These are phyloP conservation scores for Spencermartinsiella ligniputridi DNA, from an alignment of 1,139 yeast genomes.

Conservation along the genomic window DNA sequence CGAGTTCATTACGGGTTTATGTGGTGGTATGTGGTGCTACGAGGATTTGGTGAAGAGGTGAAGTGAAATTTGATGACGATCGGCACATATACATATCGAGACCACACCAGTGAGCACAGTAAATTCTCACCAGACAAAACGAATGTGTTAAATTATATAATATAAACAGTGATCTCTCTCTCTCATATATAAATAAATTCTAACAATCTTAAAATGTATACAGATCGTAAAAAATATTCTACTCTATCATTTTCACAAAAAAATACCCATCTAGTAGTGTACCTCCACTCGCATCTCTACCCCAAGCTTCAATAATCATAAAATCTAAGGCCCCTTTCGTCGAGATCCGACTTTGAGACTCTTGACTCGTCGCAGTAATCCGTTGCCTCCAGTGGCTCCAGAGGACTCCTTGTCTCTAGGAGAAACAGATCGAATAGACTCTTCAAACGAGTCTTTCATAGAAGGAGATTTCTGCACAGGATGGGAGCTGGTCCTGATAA, in stretches of 20 bases:
- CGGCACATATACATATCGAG: too few relatives aligned
- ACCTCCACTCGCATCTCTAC: too few relatives aligned
- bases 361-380: conserved; percentile 77
- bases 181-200: too few relatives aligned
- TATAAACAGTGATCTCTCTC: too few relatives aligned
- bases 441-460: conserved; percentile 7
- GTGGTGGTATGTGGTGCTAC: background rate
- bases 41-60: background rate
- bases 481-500: conserved; percentile 15
- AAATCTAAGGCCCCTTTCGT: conserved; percentile 12
- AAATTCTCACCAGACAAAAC: too few relatives aligned
- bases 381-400: conserved; percentile 24
- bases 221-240: too few relatives aligned
- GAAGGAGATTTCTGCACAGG: conserved; percentile 13
- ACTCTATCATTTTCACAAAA: too few relatives aligned
- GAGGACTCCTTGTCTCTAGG: conserved; percentile 2
- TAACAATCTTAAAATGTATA: too few relatives aligned
- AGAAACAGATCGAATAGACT: conserved; percentile 1
- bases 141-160: too few relatives aligned
- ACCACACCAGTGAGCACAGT: too few relatives aligned
- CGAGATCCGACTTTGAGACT: conserved; percentile 61
- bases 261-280: too few relatives aligned
- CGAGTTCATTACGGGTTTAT: background rate
- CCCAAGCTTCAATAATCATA: too few relatives aligned
- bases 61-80: background rate